phyloP scores from a whole-genome alignment of 305 asterid genomes.

The Solanum aculeatissimum region DNA sequence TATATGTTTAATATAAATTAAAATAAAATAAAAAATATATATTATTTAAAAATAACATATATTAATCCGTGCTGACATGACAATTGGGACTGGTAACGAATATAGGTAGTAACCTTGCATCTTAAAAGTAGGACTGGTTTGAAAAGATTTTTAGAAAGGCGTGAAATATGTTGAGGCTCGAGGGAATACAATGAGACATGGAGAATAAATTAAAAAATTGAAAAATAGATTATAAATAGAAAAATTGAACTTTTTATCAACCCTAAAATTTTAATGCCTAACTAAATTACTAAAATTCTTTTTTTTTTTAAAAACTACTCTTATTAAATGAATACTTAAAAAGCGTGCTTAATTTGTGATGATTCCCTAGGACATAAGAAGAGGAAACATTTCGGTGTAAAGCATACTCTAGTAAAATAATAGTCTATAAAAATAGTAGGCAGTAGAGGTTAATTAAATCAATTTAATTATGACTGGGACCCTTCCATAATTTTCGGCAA shows the following conservation, averaged over 20 bases:
- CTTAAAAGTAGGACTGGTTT: not conserved
- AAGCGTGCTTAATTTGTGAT: conserved; percentile 9
- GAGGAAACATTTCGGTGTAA: conserved; percentile 7
- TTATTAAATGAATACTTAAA: not conserved
- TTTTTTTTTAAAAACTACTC: too few species aligned
- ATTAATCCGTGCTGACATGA: too few species aligned
- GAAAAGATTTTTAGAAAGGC: not conserved
- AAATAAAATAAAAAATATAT: too few species aligned
- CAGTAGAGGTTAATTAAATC: not conserved
- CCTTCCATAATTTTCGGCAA: not conserved
- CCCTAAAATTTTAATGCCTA: too few species aligned
- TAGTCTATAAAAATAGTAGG: not conserved
- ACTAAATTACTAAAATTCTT: too few species aligned
- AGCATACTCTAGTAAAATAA: not conserved
- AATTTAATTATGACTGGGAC: not conserved
- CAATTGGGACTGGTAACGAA: too few species aligned
- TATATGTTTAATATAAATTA: not conserved
- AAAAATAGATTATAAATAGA: not conserved
- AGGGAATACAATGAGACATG: not conserved
- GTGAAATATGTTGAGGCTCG: not conserved
- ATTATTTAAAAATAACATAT: too few species aligned
- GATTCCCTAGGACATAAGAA: not conserved
- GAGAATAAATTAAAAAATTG: not conserved
- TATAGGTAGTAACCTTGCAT: too few species aligned
- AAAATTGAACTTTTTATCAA: too few species aligned